phyloP scores from a whole-genome alignment of 2,329 filamentous ascomycete genomes.

The Penicillium verrucosum region DNA sequence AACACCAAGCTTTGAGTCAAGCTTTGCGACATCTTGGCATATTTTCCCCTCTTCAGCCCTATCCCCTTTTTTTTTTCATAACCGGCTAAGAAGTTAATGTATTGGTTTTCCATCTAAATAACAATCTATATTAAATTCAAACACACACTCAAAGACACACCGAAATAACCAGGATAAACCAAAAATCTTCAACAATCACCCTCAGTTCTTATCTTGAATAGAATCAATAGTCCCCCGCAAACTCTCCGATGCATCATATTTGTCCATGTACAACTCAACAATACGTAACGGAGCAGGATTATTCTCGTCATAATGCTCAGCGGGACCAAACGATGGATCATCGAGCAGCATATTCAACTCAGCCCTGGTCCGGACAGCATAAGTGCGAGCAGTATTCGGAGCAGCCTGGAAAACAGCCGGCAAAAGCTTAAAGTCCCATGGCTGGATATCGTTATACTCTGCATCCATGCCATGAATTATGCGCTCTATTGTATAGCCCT shows the following conservation, averaged over 20 bases:
- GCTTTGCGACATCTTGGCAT: constrained; percentile 7
- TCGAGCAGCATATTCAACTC: constrained; percentile 63
- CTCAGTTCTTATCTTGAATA: not conserved
- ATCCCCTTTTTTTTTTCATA: too few species aligned
- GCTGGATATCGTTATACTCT: constrained; percentile 71
- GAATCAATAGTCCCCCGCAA: not conserved
- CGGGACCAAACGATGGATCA: constrained; percentile 59
- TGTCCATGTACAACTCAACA: constrained; percentile 75
- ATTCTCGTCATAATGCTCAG: constrained; percentile 22
- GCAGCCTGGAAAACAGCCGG: constrained; percentile 63
- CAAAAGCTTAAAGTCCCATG: constrained; percentile 69
- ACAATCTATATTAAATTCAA: not conserved
- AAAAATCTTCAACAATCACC: not conserved
- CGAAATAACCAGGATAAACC: not conserved
- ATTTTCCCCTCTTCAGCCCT: constrained; percentile 1
- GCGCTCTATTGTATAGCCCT: constrained; percentile 81
- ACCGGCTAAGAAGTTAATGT: too few species aligned
- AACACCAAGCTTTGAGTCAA: constrained; percentile 8
- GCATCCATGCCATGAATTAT: constrained; percentile 77
- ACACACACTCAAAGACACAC: not conserved
- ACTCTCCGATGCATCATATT: constrained; percentile 64
- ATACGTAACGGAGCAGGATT: constrained; percentile 54
- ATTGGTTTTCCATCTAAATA: not conserved
- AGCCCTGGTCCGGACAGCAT: constrained; percentile 62
- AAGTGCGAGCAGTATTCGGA: constrained; percentile 56